Percentiles rank a stretch among this genome's conserved stretches.
Conservation (phyloP, 306 rosid genomes). For the Benincasa hispida region DNA sequence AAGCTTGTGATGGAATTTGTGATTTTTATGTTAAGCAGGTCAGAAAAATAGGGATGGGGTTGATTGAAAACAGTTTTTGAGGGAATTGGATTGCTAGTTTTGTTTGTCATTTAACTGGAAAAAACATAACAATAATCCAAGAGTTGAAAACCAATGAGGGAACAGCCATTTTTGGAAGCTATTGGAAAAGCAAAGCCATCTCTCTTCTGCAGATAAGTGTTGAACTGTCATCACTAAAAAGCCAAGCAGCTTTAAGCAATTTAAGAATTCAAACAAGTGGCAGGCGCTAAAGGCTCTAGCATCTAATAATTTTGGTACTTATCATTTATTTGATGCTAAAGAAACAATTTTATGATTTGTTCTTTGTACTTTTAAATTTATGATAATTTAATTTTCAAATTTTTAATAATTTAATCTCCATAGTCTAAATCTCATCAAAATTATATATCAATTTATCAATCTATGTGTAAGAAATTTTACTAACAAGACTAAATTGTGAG, state of each 20-base stretch:
- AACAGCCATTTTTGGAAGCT: neutral
- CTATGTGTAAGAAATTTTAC: too few species aligned
- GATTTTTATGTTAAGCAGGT: neutral
- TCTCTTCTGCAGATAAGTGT: slow-evolving; percentile 2
- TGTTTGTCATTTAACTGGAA: neutral
- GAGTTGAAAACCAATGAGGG: neutral
- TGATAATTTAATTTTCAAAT: too few species aligned
- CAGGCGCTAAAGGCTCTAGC: neutral
- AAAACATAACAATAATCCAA: neutral
- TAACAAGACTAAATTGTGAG: too few species aligned
- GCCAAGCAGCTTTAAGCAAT: slow-evolving; percentile 8
- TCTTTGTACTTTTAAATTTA: too few species aligned
- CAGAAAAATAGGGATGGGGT: neutral
- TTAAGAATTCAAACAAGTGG: slow-evolving; percentile 9
- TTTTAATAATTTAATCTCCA: too few species aligned
- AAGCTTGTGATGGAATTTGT: neutral
- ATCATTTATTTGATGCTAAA: too few species aligned
- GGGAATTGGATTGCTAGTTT: neutral
- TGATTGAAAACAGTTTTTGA: neutral
- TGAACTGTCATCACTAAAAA: slow-evolving; percentile 5
- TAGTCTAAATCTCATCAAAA: too few species aligned
- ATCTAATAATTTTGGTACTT: too few species aligned
- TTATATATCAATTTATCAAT: too few species aligned
- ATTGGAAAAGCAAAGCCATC: neutral
- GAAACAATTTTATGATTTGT: too few species aligned